Evolutionary conservation across 1,284 basidiomycete species (phyloP).

Genomic region (Singerocomus rubriflavus): DNA sequence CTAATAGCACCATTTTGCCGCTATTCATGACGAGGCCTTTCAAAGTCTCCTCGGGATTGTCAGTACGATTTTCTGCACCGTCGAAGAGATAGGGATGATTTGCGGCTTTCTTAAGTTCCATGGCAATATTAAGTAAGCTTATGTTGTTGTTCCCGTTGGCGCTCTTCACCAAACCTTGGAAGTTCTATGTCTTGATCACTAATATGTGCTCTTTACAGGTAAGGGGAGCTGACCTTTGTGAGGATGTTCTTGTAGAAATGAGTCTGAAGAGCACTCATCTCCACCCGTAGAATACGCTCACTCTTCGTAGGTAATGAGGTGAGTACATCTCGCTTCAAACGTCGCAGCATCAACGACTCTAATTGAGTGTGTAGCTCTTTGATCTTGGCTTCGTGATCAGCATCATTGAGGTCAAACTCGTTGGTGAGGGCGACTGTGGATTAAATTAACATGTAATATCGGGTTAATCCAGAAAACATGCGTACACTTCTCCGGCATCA

Average conservation of each 20-base stretch:
- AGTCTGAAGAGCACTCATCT: constrained; percentile 97
- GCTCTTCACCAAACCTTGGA: constrained; percentile 87
- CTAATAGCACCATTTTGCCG: constrained; percentile 96
- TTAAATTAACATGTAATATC: constrained; percentile 14
- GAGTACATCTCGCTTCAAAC: constrained; percentile 96
- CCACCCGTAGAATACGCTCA: constrained; percentile 95
- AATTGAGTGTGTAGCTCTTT: constrained; percentile 93
- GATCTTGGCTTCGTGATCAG: constrained; percentile 92
- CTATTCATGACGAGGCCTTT: constrained; percentile 98
- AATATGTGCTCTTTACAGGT: background rate
- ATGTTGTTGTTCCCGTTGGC: constrained; percentile 81
- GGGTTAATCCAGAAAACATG: constrained; percentile 10
- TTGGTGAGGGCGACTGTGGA: constrained; percentile 74
- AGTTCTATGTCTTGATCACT: constrained; percentile 62
- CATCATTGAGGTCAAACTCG: constrained; percentile 93
- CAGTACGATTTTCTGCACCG: constrained; percentile 82
- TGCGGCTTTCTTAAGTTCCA: constrained; percentile 97
- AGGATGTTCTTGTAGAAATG: constrained; percentile 99
- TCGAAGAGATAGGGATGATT: constrained; percentile 99
- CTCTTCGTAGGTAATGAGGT: constrained; percentile 97
- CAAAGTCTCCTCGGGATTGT: constrained; percentile 82
- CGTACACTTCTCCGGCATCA: constrained; percentile 97
- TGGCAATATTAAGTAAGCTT: constrained; percentile 92
- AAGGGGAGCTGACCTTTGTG: constrained; percentile 63
- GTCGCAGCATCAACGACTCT: constrained; percentile 91